phyloP scores from a whole-genome alignment of 495 filamentous ascomycete species.

The Cetradonia linearis region DNA sequence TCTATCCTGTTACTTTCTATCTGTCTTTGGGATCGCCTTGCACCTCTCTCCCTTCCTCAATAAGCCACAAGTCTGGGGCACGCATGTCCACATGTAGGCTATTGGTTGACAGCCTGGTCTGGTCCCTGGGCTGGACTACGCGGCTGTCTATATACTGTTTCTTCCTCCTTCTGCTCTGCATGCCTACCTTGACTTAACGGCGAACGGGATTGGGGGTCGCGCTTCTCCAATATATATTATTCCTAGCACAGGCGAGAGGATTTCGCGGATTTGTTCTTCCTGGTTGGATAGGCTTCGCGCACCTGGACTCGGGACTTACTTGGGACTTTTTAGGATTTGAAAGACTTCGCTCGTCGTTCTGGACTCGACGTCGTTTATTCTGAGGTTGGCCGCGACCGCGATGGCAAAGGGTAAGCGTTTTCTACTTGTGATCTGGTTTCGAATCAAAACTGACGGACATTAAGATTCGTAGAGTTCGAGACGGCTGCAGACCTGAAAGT shows the following conservation, averaged over 20 bases:
- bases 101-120: constrained; percentile 1
- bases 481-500: constrained; percentile 78
- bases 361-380: constrained; percentile 97
- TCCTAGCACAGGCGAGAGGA: constrained; percentile 22
- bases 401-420: constrained; percentile 76
- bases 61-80: constrained; percentile 9
- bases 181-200: constrained; percentile 11
- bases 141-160: neutral
- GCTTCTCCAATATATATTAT: constrained; percentile 17
- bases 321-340: constrained; percentile 80
- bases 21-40: constrained; percentile 6
- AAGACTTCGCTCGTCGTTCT: constrained; percentile 97
- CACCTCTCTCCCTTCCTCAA: constrained; percentile 2
- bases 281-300: constrained; percentile 25
- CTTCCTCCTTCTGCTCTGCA: constrained; percentile 6
- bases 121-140: constrained; percentile 6
- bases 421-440: constrained; percentile 4
- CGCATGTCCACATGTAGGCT: constrained; percentile 1
- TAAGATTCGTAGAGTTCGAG: constrained; percentile 96
- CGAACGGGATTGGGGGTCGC: constrained; percentile 12
- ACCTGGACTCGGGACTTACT: constrained; percentile 49
- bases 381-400: constrained; percentile 85
- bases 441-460: constrained; percentile 23
- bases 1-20: constrained; percentile 1
- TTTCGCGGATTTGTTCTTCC: constrained; percentile 27